These are phyloP conservation scores for Sporothrix humicola DNA, from an alignment of 2,329 filamentous ascomycete genomes.

Conservation along the genomic window DNA sequence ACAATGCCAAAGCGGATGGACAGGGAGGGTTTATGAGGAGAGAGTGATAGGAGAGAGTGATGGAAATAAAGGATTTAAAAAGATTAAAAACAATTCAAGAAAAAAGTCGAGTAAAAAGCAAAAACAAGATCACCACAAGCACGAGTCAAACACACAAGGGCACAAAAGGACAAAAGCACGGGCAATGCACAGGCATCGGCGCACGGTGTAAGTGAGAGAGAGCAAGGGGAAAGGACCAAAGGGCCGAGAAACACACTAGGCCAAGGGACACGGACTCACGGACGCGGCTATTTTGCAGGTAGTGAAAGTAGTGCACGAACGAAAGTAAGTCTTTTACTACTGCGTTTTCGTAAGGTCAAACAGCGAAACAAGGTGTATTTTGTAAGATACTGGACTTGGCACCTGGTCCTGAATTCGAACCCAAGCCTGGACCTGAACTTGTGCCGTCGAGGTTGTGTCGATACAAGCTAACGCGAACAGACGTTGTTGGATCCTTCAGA, in stretches of 20 bases:
- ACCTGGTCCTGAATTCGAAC: no score
- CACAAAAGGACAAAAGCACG: not conserved
- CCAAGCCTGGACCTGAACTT: no score
- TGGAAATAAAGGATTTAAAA: no score
- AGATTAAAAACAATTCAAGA: no score
- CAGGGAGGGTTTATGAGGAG: not conserved
- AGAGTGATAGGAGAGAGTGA: not conserved
- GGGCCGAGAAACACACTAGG: conserved; percentile 18
- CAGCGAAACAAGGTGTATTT: no score
- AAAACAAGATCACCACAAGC: not conserved
- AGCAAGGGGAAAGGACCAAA: not conserved
- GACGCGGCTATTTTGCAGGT: conserved; percentile 2
- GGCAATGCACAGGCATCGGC: not conserved
- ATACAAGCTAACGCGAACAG: not conserved
- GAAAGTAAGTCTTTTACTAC: no score
- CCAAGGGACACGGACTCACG: conserved; percentile 11
- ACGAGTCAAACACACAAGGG: not conserved
- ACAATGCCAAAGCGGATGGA: not conserved
- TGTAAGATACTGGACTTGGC: no score
- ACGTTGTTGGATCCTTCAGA: not conserved
- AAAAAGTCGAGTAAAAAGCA: not conserved
- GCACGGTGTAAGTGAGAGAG: conserved; percentile 15
- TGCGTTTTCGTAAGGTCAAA: not conserved
- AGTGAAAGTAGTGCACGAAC: no score
- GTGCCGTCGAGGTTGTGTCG: not conserved